Conservation (phyloP, 305 asterid species). For the Fraxinus floribunda region DNA sequence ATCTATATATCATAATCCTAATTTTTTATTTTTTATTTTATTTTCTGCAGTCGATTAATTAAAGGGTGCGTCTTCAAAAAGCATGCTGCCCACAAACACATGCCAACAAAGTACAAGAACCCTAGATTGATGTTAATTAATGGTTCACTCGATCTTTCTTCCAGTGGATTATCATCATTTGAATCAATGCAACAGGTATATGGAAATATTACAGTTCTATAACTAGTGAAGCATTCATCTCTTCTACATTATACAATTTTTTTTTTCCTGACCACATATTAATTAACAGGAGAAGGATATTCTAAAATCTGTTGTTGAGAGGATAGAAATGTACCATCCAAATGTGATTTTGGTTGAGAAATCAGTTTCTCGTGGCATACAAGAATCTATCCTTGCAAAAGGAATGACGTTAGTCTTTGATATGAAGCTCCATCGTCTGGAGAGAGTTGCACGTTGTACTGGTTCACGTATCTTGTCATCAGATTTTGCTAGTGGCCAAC, state of each 20-base stretch:
- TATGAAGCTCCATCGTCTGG: constrained; percentile 90
- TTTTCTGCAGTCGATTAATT: constrained; percentile 58
- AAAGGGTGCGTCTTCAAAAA: constrained; percentile 93
- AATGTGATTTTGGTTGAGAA: constrained; percentile 88
- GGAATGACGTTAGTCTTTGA: constrained; percentile 88
- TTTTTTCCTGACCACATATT: constrained; percentile 20
- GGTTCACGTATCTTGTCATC: constrained; percentile 64
- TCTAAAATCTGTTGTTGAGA: constrained; percentile 57
- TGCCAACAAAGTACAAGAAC: constrained; percentile 75
- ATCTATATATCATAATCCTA: constrained; percentile 13
- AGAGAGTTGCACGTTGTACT: constrained; percentile 88
- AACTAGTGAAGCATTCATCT: neutral
- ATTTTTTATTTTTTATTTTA: neutral
- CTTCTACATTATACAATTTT: constrained; percentile 16
- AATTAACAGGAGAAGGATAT: constrained; percentile 67
- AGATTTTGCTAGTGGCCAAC: constrained; percentile 57
- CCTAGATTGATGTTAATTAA: constrained; percentile 77
- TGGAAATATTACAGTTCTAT: constrained; percentile 4
- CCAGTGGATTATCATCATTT: constrained; percentile 77
- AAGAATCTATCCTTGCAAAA: constrained; percentile 75
- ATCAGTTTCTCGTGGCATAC: constrained; percentile 91
- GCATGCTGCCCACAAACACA: constrained; percentile 95
- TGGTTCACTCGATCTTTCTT: constrained; percentile 82
- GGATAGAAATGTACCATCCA: constrained; percentile 77
- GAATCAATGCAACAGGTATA: constrained; percentile 81